Percentiles rank a stretch among this genome's conserved stretches.
Evolutionary conservation across 75 land plant species (phyloP).

Genomic region (Selaginella tamariscina): DNA sequence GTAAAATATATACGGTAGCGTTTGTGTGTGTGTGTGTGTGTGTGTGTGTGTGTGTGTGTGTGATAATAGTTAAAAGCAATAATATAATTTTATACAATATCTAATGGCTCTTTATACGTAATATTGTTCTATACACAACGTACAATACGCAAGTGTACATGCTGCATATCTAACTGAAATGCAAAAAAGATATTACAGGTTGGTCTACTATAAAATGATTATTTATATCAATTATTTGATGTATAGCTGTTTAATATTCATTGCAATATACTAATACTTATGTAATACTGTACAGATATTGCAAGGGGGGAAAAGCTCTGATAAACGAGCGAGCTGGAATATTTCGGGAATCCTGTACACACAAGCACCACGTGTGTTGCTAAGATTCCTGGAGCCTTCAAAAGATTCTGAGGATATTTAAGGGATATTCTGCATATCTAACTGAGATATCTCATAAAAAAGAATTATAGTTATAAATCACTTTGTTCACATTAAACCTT

Average conservation of each 20-base stretch:
- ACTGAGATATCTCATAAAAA: slow-evolving; percentile 97
- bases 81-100: too few relatives aligned
- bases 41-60: too few relatives aligned
- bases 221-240: too few relatives aligned
- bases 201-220: too few relatives aligned
- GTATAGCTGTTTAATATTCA: too few relatives aligned
- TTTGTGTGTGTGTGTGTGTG: not conserved
- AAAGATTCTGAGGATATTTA: slow-evolving; percentile 59
- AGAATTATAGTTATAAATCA: slow-evolving; percentile 93
- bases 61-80: too few relatives aligned
- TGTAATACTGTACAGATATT: not conserved
- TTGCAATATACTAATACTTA: too few relatives aligned
- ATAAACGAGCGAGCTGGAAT: not conserved
- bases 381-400: slow-evolving; percentile 93
- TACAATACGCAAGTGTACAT: too few relatives aligned
- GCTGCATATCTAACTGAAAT: too few relatives aligned
- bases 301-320: not conserved
- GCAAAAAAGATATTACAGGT: too few relatives aligned
- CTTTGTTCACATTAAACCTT: slow-evolving; percentile 83
- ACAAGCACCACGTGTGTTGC: slow-evolving; percentile 27
- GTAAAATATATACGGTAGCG: slow-evolving; percentile 18
- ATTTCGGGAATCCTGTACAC: not conserved
- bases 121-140: too few relatives aligned
- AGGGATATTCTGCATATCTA: slow-evolving; percentile 58
- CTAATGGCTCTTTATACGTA: slow-evolving; percentile 81